Percentiles rank a stretch among this genome's conserved stretches.
phyloP scores from a whole-genome alignment of 2,329 filamentous ascomycete species.

The Xylariaceae sp. region DNA sequence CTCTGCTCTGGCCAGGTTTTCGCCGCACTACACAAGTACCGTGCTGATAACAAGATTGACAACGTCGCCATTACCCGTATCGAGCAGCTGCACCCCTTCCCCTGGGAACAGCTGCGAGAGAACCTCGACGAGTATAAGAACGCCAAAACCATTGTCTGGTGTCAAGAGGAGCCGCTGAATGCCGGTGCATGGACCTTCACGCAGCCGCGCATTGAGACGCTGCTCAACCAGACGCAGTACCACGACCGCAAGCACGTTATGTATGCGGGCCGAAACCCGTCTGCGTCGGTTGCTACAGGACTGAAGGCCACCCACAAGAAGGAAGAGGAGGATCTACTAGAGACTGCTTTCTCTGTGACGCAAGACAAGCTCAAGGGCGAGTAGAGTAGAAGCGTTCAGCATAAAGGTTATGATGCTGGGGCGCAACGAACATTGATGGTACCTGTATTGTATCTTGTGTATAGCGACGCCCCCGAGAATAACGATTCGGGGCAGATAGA shows the following conservation, averaged over 20 bases:
- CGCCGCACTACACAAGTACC: slow-evolving; percentile 84
- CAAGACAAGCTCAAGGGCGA: slow-evolving; percentile 69
- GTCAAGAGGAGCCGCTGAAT: slow-evolving; percentile 95
- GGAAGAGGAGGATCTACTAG: slow-evolving; percentile 83
- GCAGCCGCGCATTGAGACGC: slow-evolving; percentile 95
- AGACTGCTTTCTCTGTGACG: slow-evolving; percentile 59
- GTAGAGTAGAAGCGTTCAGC: slow-evolving; percentile 31
- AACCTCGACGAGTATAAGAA: slow-evolving; percentile 97
- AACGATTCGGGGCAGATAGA: slow-evolving; percentile 24
- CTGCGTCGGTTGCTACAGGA: slow-evolving; percentile 89
- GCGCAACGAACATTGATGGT: slow-evolving; percentile 11
- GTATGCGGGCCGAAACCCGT: slow-evolving; percentile 92
- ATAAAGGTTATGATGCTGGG: slow-evolving; percentile 13
- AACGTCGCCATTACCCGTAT: slow-evolving; percentile 92
- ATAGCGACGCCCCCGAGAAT: slow-evolving; percentile 24
- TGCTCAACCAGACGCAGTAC: slow-evolving; percentile 87
- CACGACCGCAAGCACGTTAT: slow-evolving; percentile 94
- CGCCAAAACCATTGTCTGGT: slow-evolving; percentile 95
- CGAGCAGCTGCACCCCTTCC: slow-evolving; percentile 98
- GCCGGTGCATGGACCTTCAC: slow-evolving; percentile 95
- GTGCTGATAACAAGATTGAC: slow-evolving; percentile 78
- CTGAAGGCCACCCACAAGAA: slow-evolving; percentile 83
- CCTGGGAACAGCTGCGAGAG: slow-evolving; percentile 93
- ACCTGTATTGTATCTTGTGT: slow-evolving; percentile 28
- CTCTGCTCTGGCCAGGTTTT: slow-evolving; percentile 95